Evolutionary conservation across 192 early-diverging fungal species (phyloP), one percentile per base, ranked within the genome.

Genomic region (Coemansia sp.): DNA sequence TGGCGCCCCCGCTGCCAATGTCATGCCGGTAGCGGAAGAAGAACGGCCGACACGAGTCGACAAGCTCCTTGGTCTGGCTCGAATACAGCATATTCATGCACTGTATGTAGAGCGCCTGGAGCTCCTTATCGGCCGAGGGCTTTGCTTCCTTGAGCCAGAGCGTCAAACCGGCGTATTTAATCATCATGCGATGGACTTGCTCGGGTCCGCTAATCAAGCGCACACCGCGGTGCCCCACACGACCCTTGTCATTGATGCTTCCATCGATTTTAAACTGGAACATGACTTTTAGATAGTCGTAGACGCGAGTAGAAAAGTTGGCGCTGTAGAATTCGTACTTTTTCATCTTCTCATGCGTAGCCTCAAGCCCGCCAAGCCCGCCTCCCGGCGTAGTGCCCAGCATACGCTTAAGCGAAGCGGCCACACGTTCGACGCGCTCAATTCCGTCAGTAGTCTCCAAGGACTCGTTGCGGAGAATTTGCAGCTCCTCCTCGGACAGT

Each of bases 91-190:
- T 58, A 39, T 76, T 73, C 70, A 85, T 78, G 17, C 78, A 65
- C 54, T 81, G 80, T 10, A 82, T 63, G 38, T 85, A 85, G 34
- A 90, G 78, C 59, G 79, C 84, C 41, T 88, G 88, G 5, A 89
- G 56, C 51, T 91, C 89, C 46, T 81, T 81, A 62, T 87, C 83
- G 17, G 83, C 75, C 22, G 79, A 70, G 21, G 87, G 71, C 31
- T 88, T 86, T 61, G 89, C 81, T 43, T 89, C 84, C 51, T 84
- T 81, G 46, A 88, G 71, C 89, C 89, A 91, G 14, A 86, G 50
- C 30, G 82, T 79, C 31, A 89, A 64, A 2, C 85, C 85, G 10
- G 79, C 83, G 40, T 86, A 91, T 49, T 78, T 79, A 37, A 83
- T 73, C 43, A 89, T 63, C 29, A 70, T 61, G 47, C 84, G 81